Percentiles rank a stretch among this genome's conserved stretches.
Conservation (phyloP, 208 protist genomes). For the Acanthamoeba royreba region DNA sequence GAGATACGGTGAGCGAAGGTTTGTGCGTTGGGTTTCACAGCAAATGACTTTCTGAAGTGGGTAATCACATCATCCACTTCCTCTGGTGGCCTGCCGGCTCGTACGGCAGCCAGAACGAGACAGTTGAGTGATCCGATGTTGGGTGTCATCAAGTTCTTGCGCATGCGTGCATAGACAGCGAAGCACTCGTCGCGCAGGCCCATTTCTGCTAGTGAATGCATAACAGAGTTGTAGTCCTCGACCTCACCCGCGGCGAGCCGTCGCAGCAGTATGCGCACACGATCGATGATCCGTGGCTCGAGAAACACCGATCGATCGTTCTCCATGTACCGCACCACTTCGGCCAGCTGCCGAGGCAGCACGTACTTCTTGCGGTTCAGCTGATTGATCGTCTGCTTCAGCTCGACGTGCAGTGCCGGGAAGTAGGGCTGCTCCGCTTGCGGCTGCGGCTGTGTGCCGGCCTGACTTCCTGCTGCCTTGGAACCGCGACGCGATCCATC, state of each 20-base stretch:
- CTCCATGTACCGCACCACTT: neutral
- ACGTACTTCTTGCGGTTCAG: neutral
- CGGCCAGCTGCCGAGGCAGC: neutral
- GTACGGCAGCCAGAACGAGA: neutral
- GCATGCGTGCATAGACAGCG: neutral
- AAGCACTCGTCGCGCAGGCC: slow-evolving; percentile 13
- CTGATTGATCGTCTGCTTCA: slow-evolving; percentile 4
- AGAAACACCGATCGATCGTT: neutral
- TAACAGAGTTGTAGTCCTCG: neutral
- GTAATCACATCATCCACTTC: neutral
- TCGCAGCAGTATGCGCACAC: neutral
- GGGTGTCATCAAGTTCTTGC: neutral
- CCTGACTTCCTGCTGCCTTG: too few relatives aligned
- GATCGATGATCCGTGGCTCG: neutral
- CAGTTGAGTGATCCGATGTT: neutral
- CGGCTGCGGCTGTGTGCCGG: too few relatives aligned
- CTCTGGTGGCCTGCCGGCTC: neutral
- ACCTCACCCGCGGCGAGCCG: neutral
- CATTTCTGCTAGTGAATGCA: neutral
- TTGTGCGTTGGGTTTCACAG: neutral
- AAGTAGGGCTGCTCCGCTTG: neutral
- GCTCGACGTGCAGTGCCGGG: neutral
- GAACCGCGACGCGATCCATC: too few relatives aligned
- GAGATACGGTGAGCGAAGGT: neutral
- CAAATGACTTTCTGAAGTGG: neutral